Conservation (phyloP, 768 basidiomycete species). For the Russula lepida region DNA sequence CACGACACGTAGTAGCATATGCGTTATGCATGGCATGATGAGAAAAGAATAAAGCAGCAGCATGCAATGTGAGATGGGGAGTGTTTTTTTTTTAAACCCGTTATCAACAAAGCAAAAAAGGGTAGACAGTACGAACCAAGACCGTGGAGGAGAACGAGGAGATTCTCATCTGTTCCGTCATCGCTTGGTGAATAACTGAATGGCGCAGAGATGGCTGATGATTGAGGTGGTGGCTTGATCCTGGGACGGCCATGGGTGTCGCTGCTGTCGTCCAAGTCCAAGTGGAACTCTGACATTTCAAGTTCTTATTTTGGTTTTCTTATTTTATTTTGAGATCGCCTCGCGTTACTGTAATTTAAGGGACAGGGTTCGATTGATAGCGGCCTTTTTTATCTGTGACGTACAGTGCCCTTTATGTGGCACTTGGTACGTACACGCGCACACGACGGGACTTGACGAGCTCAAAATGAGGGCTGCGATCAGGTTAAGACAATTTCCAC, state of each 20-base stretch:
- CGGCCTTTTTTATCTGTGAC: not conserved
- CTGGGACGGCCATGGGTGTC: slow-evolving; percentile 5
- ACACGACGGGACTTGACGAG: not conserved
- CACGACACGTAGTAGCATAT: not conserved
- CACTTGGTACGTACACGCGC: not conserved
- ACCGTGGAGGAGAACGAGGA: slow-evolving; percentile 78
- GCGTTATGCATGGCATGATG: not conserved
- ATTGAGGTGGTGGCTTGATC: slow-evolving; percentile 43
- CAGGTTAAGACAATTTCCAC: not conserved
- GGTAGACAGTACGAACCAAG: slow-evolving; percentile 47
- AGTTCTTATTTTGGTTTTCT: not conserved
- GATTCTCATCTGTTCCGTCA: slow-evolving; percentile 81
- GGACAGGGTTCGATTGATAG: not conserved
- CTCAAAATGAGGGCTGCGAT: not conserved
- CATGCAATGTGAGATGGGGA: not conserved
- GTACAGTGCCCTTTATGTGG: not conserved
- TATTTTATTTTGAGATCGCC: not conserved
- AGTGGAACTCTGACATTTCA: slow-evolving; percentile 12
- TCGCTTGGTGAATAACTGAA: slow-evolving; percentile 66
- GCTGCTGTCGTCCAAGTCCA: not conserved
- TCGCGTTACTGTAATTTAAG: not conserved
- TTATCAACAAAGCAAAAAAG: not conserved
- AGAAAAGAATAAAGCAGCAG: not conserved
- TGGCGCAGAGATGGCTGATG: slow-evolving; percentile 40
- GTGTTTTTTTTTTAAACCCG: not conserved